These are phyloP conservation scores for Climacium dendroides DNA, from an alignment of 225 moss, liverwort and hornwort genomes.

Conservation along the genomic window DNA sequence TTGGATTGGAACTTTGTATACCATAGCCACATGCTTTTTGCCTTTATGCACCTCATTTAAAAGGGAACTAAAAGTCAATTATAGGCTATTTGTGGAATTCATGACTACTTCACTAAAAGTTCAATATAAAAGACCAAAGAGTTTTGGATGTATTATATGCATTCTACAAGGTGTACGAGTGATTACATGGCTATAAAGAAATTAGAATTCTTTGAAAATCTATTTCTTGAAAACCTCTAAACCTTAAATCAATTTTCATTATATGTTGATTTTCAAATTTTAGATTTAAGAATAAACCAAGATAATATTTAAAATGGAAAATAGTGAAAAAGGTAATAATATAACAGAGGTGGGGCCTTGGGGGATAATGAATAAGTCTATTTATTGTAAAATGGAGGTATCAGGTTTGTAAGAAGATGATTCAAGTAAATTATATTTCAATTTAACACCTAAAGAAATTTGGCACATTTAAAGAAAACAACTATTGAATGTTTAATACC, in stretches of 20 bases:
- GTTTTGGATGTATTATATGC: accelerated
- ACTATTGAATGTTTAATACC: accelerated
- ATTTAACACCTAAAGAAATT: not conserved
- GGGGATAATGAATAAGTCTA: not conserved
- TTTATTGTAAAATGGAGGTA: not conserved
- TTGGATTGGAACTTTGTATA: accelerated
- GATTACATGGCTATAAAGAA: not conserved
- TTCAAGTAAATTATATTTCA: no score
- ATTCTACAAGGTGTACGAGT: accelerated
- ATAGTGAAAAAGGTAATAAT: not conserved
- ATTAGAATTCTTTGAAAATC: not conserved
- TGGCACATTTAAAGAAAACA: not conserved
- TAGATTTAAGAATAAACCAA: not conserved
- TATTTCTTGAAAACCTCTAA: not conserved
- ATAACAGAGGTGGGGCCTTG: accelerated
- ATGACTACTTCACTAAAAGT: not conserved
- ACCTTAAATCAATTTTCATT: not conserved
- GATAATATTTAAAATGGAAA: not conserved
- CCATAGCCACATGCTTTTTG: not conserved
- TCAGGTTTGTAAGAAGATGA: accelerated
- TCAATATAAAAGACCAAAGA: not conserved
- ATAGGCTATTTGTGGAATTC: not conserved
- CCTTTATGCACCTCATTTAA: no score
- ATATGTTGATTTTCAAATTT: not conserved
- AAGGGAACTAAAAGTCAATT: not conserved